Evolutionary conservation across 345 rosid genomes (phyloP).

Genomic region (Excoecaria agallocha): DNA sequence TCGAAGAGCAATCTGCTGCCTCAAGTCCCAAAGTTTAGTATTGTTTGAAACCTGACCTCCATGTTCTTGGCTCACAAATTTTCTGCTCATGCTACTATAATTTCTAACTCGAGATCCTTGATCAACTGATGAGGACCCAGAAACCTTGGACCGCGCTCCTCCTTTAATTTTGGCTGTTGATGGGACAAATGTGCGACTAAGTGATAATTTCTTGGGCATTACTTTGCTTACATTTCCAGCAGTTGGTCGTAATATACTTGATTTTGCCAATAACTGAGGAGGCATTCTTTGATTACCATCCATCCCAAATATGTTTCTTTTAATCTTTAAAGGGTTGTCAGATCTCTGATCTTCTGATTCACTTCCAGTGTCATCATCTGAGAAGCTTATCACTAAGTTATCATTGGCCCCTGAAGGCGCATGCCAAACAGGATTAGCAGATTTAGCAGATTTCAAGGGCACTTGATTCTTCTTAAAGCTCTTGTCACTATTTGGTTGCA

Average conservation of each 20-base stretch:
- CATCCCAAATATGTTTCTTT: conserved; percentile 24
- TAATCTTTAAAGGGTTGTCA: conserved; percentile 30
- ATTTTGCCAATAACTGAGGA: conserved; percentile 26
- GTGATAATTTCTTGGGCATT: conserved; percentile 43
- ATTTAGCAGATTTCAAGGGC: conserved; percentile 33
- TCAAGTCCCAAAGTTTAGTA: conserved; percentile 65
- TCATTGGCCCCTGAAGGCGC: conserved; percentile 33
- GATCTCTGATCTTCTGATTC: conserved; percentile 50
- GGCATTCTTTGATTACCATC: conserved; percentile 37
- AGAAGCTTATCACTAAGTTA: conserved; percentile 89
- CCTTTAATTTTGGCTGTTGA: conserved; percentile 35
- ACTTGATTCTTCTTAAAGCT: conserved; percentile 43
- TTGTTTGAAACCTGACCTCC: conserved; percentile 40
- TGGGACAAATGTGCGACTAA: conserved; percentile 39
- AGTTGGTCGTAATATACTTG: conserved; percentile 34
- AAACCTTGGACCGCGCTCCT: conserved; percentile 38
- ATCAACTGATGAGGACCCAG: conserved; percentile 28
- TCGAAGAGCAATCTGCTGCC: conserved; percentile 88
- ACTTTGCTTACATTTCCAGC: conserved; percentile 33
- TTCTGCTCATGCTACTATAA: conserved; percentile 33
- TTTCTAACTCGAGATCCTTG: conserved; percentile 43
- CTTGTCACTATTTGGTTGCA: conserved; percentile 38
- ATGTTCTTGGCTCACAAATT: conserved; percentile 40
- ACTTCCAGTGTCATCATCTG: conserved; percentile 83
- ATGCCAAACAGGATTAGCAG: conserved; percentile 42